Conservation (phyloP, 176 grass and related monocot species). For the Dendrocalamus sinicus region DNA sequence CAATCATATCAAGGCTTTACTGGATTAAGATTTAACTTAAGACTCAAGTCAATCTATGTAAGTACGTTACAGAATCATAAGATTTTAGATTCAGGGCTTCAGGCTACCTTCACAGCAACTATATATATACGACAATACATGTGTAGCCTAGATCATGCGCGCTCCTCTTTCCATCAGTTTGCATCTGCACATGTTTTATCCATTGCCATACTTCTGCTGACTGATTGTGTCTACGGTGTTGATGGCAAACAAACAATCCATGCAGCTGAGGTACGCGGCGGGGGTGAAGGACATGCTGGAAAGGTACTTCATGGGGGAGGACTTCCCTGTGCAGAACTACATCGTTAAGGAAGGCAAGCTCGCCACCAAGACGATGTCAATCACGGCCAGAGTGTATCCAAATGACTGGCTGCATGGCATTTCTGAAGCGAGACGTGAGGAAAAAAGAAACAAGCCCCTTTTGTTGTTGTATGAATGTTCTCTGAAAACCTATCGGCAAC, state of each 20-base stretch:
- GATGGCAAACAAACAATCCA: not conserved
- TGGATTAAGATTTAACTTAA: not conserved
- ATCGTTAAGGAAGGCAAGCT: constrained; percentile 88
- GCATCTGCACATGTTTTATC: not conserved
- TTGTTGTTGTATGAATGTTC: constrained; percentile 9
- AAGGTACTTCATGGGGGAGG: constrained; percentile 85
- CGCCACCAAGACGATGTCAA: too few relatives aligned
- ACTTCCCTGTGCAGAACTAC: constrained; percentile 80
- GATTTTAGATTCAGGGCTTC: not conserved
- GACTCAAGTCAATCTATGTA: not conserved
- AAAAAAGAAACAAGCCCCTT: not conserved
- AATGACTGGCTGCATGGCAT: not conserved
- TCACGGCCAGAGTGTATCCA: too few relatives aligned
- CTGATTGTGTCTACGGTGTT: not conserved
- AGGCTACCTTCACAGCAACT: not conserved
- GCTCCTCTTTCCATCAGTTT: not conserved
- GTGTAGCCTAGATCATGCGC: not conserved
- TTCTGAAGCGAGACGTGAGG: constrained; percentile 9
- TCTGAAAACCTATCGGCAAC: not conserved
- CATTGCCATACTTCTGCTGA: not conserved
- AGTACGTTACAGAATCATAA: not conserved
- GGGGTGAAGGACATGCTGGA: constrained; percentile 83
- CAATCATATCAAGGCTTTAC: not conserved
- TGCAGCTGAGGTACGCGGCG: constrained; percentile 45
- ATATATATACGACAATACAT: not conserved